Percentiles rank a stretch among this genome's conserved stretches.
Evolutionary conservation across 148 eudicot genomes (phyloP).

Genomic region (Diospyros kaki): DNA sequence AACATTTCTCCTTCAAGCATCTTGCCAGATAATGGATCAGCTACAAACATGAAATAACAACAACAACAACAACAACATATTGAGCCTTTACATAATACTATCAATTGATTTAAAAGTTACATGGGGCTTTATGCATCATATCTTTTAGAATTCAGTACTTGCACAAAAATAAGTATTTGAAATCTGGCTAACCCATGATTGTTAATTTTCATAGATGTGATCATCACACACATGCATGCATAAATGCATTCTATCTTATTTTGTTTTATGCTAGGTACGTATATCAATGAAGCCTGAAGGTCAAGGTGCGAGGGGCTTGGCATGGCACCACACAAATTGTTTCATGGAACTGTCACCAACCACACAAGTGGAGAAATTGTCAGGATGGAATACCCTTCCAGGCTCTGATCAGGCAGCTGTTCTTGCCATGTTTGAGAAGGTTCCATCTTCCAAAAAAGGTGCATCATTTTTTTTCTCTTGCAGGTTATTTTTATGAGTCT

Average conservation of each 20-base stretch:
- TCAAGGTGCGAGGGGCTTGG: constrained; percentile 64
- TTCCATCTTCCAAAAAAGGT: constrained; percentile 40
- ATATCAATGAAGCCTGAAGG: constrained; percentile 78
- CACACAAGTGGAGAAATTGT: constrained; percentile 52
- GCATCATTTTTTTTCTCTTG: constrained; percentile 2
- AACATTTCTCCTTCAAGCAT: no score
- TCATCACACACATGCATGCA: no score
- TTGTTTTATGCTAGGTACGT: constrained; percentile 54
- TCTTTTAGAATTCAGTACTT: neutral
- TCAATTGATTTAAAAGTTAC: no score
- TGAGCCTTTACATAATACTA: no score
- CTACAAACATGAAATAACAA: no score
- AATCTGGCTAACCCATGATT: no score
- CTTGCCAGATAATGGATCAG: no score
- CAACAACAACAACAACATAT: no score
- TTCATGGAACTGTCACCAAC: constrained; percentile 52
- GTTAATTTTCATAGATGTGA: no score
- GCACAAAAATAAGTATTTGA: no score
- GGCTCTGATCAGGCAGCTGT: constrained; percentile 56
- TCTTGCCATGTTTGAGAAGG: constrained; percentile 43
- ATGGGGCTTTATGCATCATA: no score
- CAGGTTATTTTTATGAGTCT: constrained; percentile 2
- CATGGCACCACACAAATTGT: constrained; percentile 93
- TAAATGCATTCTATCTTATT: no score
- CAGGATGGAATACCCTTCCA: constrained; percentile 74